A percentile compares a stretch with the other conserved stretches of the same genome.
phyloP scores from a whole-genome alignment of 352 stramenopile species.

The Globisporangium echinulatum region DNA sequence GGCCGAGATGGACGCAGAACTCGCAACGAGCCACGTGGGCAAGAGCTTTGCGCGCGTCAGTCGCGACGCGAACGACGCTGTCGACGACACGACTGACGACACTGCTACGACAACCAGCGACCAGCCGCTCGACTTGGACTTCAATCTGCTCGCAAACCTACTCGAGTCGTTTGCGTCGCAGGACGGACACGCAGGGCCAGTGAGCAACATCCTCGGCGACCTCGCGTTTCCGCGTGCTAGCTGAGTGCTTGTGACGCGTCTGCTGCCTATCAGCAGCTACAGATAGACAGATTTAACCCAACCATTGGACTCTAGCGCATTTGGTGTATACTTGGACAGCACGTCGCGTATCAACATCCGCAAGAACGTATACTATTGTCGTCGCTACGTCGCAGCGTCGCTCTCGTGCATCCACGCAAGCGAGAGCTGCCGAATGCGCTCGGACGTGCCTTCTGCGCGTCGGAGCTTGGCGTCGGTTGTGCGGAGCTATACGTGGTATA shows the following conservation, averaged over 20 bases:
- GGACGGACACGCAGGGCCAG: slow-evolving; percentile 58
- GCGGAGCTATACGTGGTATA: not conserved
- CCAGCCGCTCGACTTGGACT: slow-evolving; percentile 70
- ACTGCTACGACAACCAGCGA: slow-evolving; percentile 16
- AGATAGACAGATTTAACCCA: too few species aligned
- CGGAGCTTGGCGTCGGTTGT: slow-evolving; percentile 4
- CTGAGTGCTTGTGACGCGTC: not conserved
- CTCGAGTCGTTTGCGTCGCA: slow-evolving; percentile 79
- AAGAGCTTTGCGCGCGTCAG: slow-evolving; percentile 45
- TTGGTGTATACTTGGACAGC: too few species aligned
- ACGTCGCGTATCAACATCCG: not conserved
- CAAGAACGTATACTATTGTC: not conserved
- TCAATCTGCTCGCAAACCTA: slow-evolving; percentile 77
- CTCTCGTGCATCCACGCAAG: slow-evolving; percentile 31
- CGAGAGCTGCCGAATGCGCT: slow-evolving; percentile 38
- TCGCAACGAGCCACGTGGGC: slow-evolving; percentile 39
- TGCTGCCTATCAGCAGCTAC: too few species aligned
- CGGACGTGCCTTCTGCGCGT: slow-evolving; percentile 26
- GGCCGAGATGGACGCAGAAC: slow-evolving; percentile 72
- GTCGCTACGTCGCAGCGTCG: not conserved
- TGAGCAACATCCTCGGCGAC: slow-evolving; percentile 71
- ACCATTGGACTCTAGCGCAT: too few species aligned
- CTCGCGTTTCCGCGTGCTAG: slow-evolving; percentile 24
- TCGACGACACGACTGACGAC: slow-evolving; percentile 5
- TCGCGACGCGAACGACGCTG: not conserved